Conservation (phyloP, 495 filamentous ascomycete species). For the Penicillium canariense region DNA sequence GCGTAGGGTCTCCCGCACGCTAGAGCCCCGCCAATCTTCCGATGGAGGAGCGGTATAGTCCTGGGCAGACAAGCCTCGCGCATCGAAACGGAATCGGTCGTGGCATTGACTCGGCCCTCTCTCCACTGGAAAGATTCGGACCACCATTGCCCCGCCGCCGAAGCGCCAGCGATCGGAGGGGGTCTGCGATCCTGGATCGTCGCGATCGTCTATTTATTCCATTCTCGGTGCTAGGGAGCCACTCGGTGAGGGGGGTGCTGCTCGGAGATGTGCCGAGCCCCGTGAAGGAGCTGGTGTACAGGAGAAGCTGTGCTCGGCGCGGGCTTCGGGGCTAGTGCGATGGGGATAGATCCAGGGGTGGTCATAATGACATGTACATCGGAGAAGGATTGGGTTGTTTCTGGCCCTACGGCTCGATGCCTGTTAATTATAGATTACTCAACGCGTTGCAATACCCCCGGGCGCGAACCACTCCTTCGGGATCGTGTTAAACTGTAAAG, state of each 20-base stretch:
- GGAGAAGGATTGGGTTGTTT: background rate
- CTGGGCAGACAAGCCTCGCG: background rate
- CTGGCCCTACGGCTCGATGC: background rate
- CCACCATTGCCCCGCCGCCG: background rate
- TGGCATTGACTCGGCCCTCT: background rate
- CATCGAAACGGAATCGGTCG: background rate
- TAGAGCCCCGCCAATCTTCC: background rate
- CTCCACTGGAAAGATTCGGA: background rate
- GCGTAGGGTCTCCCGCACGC: no score
- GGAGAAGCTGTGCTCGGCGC: background rate
- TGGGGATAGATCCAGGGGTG: background rate
- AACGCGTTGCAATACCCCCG: background rate
- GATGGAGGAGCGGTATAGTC: background rate
- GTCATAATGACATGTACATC: background rate
- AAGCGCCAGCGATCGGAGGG: background rate
- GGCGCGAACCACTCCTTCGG: slow-evolving; percentile 2
- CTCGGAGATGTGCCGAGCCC: background rate
- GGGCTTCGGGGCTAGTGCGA: background rate
- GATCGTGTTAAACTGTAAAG: slow-evolving; percentile 6
- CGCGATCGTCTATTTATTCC: slow-evolving; percentile 30
- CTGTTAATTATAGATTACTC: background rate
- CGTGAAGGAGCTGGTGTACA: background rate
- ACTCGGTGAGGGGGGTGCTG: background rate
- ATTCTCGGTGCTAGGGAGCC: slow-evolving; percentile 9
- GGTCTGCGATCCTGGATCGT: slow-evolving; percentile 21